These are phyloP conservation scores for Cladophialophora psammophila DNA, from an alignment of 2,329 filamentous ascomycete genomes.

Conservation along the genomic window DNA sequence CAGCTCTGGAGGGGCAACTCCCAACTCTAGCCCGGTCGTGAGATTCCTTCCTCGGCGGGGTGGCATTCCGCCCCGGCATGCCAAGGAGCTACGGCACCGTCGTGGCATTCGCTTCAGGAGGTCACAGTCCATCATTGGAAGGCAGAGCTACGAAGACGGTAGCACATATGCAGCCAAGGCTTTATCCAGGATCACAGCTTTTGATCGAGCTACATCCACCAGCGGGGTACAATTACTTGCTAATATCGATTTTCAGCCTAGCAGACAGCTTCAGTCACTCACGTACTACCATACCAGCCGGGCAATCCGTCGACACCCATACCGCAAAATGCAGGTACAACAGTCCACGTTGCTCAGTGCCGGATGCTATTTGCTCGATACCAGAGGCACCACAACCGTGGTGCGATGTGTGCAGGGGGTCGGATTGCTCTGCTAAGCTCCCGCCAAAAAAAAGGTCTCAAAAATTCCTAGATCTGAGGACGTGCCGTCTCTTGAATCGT, in stretches of 20 bases:
- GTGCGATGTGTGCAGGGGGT: conserved; percentile 7
- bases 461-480: conserved; percentile 12
- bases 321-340: conserved; percentile 29
- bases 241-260: conserved; percentile 10
- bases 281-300: background rate
- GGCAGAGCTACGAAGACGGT: background rate
- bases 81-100: conserved; percentile 15
- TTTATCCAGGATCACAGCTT: background rate
- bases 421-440: conserved; percentile 7
- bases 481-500: conserved; percentile 17
- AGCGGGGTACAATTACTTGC: conserved; percentile 8
- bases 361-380: conserved; percentile 26
- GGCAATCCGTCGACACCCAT: background rate
- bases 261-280: conserved; percentile 4
- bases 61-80: conserved; percentile 14
- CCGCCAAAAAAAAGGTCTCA: conserved; percentile 10
- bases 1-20: conserved; percentile 5
- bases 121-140: conserved; percentile 6
- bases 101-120: background rate
- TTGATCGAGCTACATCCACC: background rate
- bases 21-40: background rate
- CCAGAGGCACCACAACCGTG: background rate
- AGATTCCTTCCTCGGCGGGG: conserved; percentile 15
- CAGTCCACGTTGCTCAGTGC: conserved; percentile 26
- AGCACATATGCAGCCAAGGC: conserved; percentile 16